Conservation (phyloP, 495 filamentous ascomycete genomes). For the Daldinia bambusicola region DNA sequence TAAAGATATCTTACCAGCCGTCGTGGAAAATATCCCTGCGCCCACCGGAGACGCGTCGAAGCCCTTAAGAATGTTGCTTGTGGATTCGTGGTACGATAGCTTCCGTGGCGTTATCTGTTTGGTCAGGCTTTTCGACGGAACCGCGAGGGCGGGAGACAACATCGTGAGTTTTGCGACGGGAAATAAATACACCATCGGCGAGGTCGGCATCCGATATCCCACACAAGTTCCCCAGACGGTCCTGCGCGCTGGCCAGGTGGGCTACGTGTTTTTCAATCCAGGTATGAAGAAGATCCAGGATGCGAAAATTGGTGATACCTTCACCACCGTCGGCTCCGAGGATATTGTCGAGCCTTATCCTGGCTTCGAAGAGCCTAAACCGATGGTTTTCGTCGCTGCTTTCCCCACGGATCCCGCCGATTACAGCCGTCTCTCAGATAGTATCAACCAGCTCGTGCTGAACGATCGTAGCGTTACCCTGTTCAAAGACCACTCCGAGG, state of each 20-base stretch:
- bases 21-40: constrained; percentile 84
- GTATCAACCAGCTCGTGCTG: constrained; percentile 90
- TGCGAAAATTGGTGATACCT: constrained; percentile 95
- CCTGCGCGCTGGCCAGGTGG: constrained; percentile 90
- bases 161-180: constrained; percentile 86
- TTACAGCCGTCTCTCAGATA: constrained; percentile 89
- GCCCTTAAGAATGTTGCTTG: constrained; percentile 84
- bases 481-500: constrained; percentile 92
- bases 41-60: constrained; percentile 76
- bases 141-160: constrained; percentile 81
- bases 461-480: constrained; percentile 96
- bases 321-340: constrained; percentile 84
- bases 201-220: constrained; percentile 97
- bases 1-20: constrained; percentile 78
- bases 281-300: constrained; percentile 97
- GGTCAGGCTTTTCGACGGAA: constrained; percentile 91
- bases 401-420: constrained; percentile 91
- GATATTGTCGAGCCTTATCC: constrained; percentile 80
- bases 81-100: constrained; percentile 97
- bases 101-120: constrained; percentile 94
- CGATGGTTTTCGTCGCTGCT: constrained; percentile 98
- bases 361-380: constrained; percentile 96
- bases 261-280: constrained; percentile 96
- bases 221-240: constrained; percentile 81
- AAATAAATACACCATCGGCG: constrained; percentile 88